These are phyloP conservation scores for Phytophthora macrochlamydospora DNA, from an alignment of 352 stramenopile species.

Conservation along the genomic window DNA sequence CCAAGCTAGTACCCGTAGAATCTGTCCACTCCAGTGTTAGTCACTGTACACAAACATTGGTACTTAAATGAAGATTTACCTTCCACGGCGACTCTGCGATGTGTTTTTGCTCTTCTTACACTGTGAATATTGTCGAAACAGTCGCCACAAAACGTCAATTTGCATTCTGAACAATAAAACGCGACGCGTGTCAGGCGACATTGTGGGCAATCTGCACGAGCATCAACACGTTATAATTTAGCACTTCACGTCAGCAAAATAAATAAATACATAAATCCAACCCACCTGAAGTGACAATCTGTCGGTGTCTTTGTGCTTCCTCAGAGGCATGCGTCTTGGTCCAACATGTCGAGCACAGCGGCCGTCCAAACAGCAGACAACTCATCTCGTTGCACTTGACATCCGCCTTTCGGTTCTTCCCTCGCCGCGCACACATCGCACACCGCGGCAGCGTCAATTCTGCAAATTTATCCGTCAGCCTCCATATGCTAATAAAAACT, in stretches of 20 bases:
- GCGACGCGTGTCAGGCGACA: constrained; percentile 51
- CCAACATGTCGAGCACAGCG: constrained; percentile 36
- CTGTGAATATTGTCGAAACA: constrained; percentile 62
- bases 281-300: constrained; percentile 36
- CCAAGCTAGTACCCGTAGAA: constrained; percentile 43
- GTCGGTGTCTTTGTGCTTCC: constrained; percentile 21
- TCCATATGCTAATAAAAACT: neutral
- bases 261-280: neutral
- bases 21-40: constrained; percentile 25
- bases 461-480: constrained; percentile 1
- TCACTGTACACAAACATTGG: neutral
- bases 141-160: constrained; percentile 64
- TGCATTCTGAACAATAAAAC: constrained; percentile 65
- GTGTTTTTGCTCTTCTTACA: constrained; percentile 30
- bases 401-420: constrained; percentile 17
- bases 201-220: constrained; percentile 55
- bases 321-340: constrained; percentile 19
- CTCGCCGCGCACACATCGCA: constrained; percentile 15
- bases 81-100: constrained; percentile 51
- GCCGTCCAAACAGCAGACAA: constrained; percentile 11
- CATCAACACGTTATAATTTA: neutral
- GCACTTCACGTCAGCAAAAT: neutral
- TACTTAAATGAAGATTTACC: constrained; percentile 22
- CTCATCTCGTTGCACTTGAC: constrained; percentile 27
- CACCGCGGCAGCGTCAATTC: constrained; percentile 35